Evolutionary conservation across 805 yeast genomes (phyloP), one percentile per base, ranked within the genome.

Genomic region (Candida sithepensis): DNA sequence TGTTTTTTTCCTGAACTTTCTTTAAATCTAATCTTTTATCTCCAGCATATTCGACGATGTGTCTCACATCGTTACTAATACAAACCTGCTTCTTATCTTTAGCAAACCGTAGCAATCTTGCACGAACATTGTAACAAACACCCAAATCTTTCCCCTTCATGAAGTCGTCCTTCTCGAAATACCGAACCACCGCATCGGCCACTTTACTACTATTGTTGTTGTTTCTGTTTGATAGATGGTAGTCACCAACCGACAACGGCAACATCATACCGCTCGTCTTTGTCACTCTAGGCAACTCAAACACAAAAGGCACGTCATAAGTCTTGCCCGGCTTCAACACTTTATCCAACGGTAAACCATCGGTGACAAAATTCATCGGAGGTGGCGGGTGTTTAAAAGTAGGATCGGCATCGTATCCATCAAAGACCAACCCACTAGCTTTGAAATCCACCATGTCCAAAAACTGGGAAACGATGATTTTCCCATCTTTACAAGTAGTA

Each of bases 381-480:
- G 22, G n/a, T 19, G 41, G 41, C 14, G 41, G 41, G 14, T 13
- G 18, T 4, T 39, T 14, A 8, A 13, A 22, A 3, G 7, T 37
- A 10, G 40, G 18, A 4, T 41, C 37, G 3, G 28, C 13, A 10
- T 30, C 8, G 8, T 44, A 24, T 18, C 46, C 53, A 5, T 47
- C 47, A 21, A 45, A 47, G 30, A 47, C 42, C 18, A 55, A 28
- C 19, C 56, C 51, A 32, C 56, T 50, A 9, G 60, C 54, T 23
- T 44, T 44, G 46, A 71, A 70, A 52, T 71, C 76, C 46, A 68
- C 62, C 74, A 71, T 71, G 47, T 69, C 68, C 40, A 71, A 53
- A 47, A 70, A 69, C 24, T 60, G 68, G 24, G 53, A 55, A 32
- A 56, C 49, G 10, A 51, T 50, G 23, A 54, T 42, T 19, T 46